A percentile compares a stretch with the other conserved stretches of the same genome.
phyloP scores from a whole-genome alignment of 2,329 filamentous ascomycete species.

The Phoma herbarum region DNA sequence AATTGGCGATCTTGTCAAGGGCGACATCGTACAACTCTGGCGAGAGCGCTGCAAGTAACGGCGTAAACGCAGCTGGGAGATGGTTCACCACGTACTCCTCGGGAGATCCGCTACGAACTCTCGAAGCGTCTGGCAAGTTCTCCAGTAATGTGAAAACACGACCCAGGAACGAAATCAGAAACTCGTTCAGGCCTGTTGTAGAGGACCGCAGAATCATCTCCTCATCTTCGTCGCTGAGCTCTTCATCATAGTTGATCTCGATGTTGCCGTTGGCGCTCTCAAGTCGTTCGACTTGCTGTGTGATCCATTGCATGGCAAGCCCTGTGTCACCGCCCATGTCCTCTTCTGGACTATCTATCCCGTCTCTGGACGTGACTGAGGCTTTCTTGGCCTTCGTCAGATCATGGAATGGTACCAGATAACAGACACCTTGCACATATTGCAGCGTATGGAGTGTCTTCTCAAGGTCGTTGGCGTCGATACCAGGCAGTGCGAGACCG shows the following conservation, averaged over 20 bases:
- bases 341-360: slow-evolving; percentile 47
- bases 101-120: slow-evolving; percentile 87
- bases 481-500: slow-evolving; percentile 91
- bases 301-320: slow-evolving; percentile 91
- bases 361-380: slow-evolving; percentile 28
- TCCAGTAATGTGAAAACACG: slow-evolving; percentile 95
- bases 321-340: slow-evolving; percentile 53
- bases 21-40: slow-evolving; percentile 93
- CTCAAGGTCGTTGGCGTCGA: slow-evolving; percentile 96
- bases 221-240: slow-evolving; percentile 86
- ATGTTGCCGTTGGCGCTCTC: slow-evolving; percentile 86
- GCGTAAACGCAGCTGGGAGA: slow-evolving; percentile 87
- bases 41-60: slow-evolving; percentile 87
- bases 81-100: slow-evolving; percentile 98
- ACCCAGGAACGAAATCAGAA: slow-evolving; percentile 86
- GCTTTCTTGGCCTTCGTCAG: slow-evolving; percentile 67
- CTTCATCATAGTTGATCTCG: slow-evolving; percentile 82
- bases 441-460: slow-evolving; percentile 95
- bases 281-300: slow-evolving; percentile 91
- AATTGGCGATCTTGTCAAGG: slow-evolving; percentile 88
- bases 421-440: slow-evolving; percentile 94
- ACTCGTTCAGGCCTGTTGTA: slow-evolving; percentile 92
- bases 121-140: slow-evolving; percentile 89
- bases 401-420: slow-evolving; percentile 92
- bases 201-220: slow-evolving; percentile 89